Evolutionary conservation across 2,329 filamentous ascomycete genomes (phyloP), one percentile per base, ranked within the genome.

Genomic region (Pezicula carpinea): DNA sequence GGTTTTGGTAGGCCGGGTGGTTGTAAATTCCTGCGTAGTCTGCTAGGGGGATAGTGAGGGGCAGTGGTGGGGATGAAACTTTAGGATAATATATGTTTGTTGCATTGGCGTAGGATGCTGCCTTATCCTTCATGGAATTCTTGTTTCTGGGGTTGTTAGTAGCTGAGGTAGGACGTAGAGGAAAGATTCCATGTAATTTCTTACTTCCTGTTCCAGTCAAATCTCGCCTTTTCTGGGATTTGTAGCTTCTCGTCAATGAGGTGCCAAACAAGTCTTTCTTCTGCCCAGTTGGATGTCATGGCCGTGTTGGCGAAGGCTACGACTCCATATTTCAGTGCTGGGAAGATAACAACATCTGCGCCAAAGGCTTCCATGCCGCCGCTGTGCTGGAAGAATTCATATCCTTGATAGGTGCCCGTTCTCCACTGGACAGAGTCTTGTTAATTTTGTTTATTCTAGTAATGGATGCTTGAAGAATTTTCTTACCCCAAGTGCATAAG

Each of bases 331-430:
- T 66, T 60, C 17, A 67, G 46, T 10, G 65, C 64, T 0, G 75
- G 74, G 39, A 77, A 62, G 55, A 74, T 72, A 41, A 65, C 64
- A 21, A 76, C 60, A 31, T 67, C 56, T 1, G 71, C 64, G 4
- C 68, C 71, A 49, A 70, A 74, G 4, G 68, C 72, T 41, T 68
- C 66, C 55, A 73, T 69, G 0, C 66, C 68, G 3, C 74, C 74
- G 7, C 53, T 54, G 52, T 77, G 74, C 8, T 60, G 59, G 41
- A 68, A 68, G 17, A 74, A 56, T 23, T 66, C 51, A 39, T 73
- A 66, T 0, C 72, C 72, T 32, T 64, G 61, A 50, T 75, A 76
- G 18, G 66, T 64, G 22, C 59, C 62, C 1, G 58, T 56, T 2
- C 48, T 38, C 65, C 72, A 68, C 13, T 29, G 3, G 13, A 29